Evolutionary conservation across 1,284 basidiomycete genomes (phyloP).

Genomic region (Singerocomus rubriflavus): DNA sequence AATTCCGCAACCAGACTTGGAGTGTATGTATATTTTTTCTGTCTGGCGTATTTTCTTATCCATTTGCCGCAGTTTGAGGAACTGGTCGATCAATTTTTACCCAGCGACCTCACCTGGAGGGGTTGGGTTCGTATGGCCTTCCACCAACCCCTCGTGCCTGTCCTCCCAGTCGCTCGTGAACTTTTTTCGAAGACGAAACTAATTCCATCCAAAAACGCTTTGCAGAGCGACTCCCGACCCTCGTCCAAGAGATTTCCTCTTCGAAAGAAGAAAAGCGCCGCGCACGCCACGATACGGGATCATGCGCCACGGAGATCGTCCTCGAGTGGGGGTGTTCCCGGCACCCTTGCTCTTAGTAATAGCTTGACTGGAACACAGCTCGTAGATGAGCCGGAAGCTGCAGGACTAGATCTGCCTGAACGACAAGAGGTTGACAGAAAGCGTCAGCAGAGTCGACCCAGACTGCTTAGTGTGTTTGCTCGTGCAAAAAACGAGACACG

Average conservation of each 20-base stretch:
- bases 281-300: conserved; percentile 14
- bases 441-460: conserved; percentile 22
- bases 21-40: conserved; percentile 51
- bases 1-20: conserved; percentile 87
- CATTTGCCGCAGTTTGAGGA: conserved; percentile 64
- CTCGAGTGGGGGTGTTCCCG: conserved; percentile 15
- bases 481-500: conserved; percentile 23
- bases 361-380: conserved; percentile 16
- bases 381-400: conserved; percentile 25
- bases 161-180: conserved; percentile 71
- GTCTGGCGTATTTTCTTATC: conserved; percentile 4
- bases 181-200: conserved; percentile 73
- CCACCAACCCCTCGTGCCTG: conserved; percentile 69
- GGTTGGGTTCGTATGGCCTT: conserved; percentile 82
- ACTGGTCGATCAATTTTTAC: conserved; percentile 76
- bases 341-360: background rate
- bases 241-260: conserved; percentile 24
- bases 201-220: conserved; percentile 47
- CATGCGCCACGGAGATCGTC: conserved; percentile 20
- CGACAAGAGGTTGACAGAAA: conserved; percentile 9
- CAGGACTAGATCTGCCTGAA: conserved; percentile 5
- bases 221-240: conserved; percentile 31
- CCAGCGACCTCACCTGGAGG: conserved; percentile 70
- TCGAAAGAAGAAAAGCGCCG: conserved; percentile 20
- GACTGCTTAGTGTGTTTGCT: conserved; percentile 26